Base-by-base conservation (phyloP, 495 filamentous ascomycete species). In the Friedmanniomyces endolithicus region DNA sequence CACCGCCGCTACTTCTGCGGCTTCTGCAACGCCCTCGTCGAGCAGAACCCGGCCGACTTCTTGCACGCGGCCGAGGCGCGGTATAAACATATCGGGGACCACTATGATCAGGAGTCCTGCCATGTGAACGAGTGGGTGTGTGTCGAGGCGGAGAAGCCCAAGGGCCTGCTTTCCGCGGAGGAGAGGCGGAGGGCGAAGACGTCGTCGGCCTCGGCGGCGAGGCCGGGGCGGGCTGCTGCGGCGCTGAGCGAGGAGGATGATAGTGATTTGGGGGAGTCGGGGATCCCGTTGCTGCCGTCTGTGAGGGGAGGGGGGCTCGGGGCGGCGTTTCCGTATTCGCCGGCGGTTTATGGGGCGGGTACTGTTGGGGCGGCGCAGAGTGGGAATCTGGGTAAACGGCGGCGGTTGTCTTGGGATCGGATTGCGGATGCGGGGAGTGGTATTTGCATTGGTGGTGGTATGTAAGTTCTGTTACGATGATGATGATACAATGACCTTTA, bases 1-100 rank as follows among this genome's bases (percentile, higher is more conserved):
- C 78, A 85, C 54, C 68, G 71, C 16, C 74, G 77, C 6, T 95
- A 90, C 67, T 95, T 89, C 89, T 97, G 90, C 61, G 90, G 90
- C 0, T 94, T 95, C 64, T 95, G 90, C 64, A 64, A 67, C 34
- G 64, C 68, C 12, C 73, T 81, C 7, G 71, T 89, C 11, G 63
- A 71, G 16, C 71, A 89, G 14, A 14, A 23, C 19, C 67, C 74
- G 35, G 73, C 72, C 17, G 41, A 17, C 11, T 11, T 43, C 31
- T 24, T 50, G 11, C 31, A 16, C 25, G 84, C 81, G 0, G 81
- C 79, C 76, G 80, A 85, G 51, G 84, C 87, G 64, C 75, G 90
- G 3, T 90, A 88, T 64, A 80, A 92, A 64, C 90, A 97, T 67
- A 90, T 95, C 45, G 89, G 88, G 57, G 72, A 81, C 50, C 90